These are phyloP conservation scores for Paspalum notatum DNA, from an alignment of 176 grass and related monocot species.

Conservation along the genomic window DNA sequence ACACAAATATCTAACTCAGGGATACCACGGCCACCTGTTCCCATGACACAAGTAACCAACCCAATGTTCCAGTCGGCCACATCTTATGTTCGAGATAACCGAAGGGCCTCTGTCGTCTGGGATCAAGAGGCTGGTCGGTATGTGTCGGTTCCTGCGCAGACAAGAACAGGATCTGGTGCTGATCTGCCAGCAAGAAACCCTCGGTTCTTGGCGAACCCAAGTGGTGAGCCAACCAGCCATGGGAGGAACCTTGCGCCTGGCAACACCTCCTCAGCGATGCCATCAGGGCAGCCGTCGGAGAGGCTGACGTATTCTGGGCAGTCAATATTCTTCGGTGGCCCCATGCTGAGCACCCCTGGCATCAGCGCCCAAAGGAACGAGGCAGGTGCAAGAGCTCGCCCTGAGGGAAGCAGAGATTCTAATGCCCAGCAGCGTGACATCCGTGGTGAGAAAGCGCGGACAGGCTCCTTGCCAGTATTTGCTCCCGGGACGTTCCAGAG, in stretches of 20 bases:
- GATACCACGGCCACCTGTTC: constrained; percentile 41
- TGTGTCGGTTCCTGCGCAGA: constrained; percentile 59
- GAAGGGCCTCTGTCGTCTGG: constrained; percentile 85
- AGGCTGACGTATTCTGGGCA: constrained; percentile 76
- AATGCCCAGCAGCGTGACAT: constrained; percentile 47
- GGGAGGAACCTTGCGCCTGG: constrained; percentile 42
- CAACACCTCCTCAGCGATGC: constrained; percentile 43
- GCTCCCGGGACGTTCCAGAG: constrained; percentile 61
- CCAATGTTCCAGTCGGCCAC: constrained; percentile 89
- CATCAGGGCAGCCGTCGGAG: constrained; percentile 53
- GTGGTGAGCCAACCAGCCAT: constrained; percentile 45
- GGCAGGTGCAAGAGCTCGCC: constrained; percentile 35
- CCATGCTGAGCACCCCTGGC: constrained; percentile 64
- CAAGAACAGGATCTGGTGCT: constrained; percentile 47
- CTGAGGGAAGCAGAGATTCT: constrained; percentile 57
- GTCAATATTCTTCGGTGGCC: constrained; percentile 95
- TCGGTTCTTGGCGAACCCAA: constrained; percentile 59
- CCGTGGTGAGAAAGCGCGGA: constrained; percentile 49
- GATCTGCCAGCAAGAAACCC: constrained; percentile 44
- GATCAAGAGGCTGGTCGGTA: constrained; percentile 98
- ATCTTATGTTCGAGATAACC: constrained; percentile 67
- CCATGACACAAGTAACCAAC: constrained; percentile 56
- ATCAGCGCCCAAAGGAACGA: constrained; percentile 43
- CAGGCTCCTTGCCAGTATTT: constrained; percentile 79
- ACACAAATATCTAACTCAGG: constrained; percentile 45